Conservation (phyloP, 2,329 filamentous ascomycete genomes). For the Cadophora luteo-olivacea region DNA sequence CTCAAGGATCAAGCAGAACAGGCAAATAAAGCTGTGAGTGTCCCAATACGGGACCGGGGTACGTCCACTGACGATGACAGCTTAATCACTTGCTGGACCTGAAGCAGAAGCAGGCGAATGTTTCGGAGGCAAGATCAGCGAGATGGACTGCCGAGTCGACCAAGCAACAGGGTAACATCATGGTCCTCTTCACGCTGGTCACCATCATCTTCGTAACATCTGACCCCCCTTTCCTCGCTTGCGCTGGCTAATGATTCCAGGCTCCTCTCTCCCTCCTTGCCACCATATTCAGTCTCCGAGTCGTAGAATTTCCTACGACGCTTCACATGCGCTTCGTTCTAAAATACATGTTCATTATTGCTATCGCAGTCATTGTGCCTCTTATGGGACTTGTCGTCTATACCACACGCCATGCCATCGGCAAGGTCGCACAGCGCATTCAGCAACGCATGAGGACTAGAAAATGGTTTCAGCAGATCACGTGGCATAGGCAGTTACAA, state of each 20-base stretch:
- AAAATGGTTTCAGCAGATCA: not conserved
- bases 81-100: slow-evolving; percentile 48
- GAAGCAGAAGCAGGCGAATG: slow-evolving; percentile 54
- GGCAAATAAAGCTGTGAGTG: slow-evolving; percentile 28
- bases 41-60: not conserved
- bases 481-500: not conserved
- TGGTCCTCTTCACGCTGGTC: slow-evolving; percentile 55
- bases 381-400: slow-evolving; percentile 25
- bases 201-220: slow-evolving; percentile 53
- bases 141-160: slow-evolving; percentile 46
- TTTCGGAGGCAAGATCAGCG: slow-evolving; percentile 52
- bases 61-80: slow-evolving; percentile 11
- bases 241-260: slow-evolving; percentile 8
- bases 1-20: slow-evolving; percentile 21
- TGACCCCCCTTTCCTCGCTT: not conserved
- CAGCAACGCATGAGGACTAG: not conserved
- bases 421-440: not conserved
- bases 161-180: slow-evolving; percentile 39
- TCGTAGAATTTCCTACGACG: slow-evolving; percentile 20
- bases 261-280: slow-evolving; percentile 27
- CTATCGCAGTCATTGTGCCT: slow-evolving; percentile 25
- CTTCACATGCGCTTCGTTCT: slow-evolving; percentile 21
- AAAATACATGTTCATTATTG: slow-evolving; percentile 27
- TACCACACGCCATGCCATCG: slow-evolving; percentile 19
- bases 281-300: slow-evolving; percentile 22